Evolutionary conservation across 495 filamentous ascomycete genomes (phyloP), one percentile per base, ranked within the genome.

Genomic region (Penicillium dipodomyicola): DNA sequence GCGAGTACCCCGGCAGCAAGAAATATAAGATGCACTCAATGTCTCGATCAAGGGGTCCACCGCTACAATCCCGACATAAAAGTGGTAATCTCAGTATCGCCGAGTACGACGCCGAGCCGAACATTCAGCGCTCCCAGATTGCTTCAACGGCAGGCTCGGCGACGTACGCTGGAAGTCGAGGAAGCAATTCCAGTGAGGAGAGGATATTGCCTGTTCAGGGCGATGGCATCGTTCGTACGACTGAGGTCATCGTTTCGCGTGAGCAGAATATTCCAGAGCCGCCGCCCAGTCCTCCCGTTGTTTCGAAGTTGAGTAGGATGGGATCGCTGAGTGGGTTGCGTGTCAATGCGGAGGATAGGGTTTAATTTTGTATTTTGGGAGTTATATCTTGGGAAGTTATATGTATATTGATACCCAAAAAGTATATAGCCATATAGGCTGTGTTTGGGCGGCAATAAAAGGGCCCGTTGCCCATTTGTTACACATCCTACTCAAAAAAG

Each of bases 171-270:
- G 44, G 44, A 15, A 43, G 49, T 11, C 25, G 19, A 6, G 23
- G 35, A 1, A 56, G 44, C 23, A 67, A 67, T 43, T 60, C 52
- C 19, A 67, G 62, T 23, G 62, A 67, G 35, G 65, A 67, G 44
- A 49, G 54, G 29, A 67, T 67, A 5, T 48, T 67, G 9, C 35
- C 49, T 11, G 2, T 12, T 19, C 35, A 40, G 32, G 54, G 62
- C 10, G 51, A 46, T 3, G 56, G 56, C 0, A 67, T 67, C n/a
- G 30, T 63, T 22, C 44, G 57, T 14, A 65, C 65, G 4, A 67
- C 62, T 4, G 65, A 65, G 54, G 63, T 67, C 12, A 52, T 39
- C 37, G 54, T 67, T 10, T 60, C 58, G 25, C 39, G 35, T n/a
- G 17, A 44, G 20, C 30, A 41, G 22, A 39, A 39, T 39, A 15